Percentiles rank a stretch among this genome's conserved stretches.
Conservation (phyloP, 2,329 filamentous ascomycete genomes). For the Colletotrichum sidae region DNA sequence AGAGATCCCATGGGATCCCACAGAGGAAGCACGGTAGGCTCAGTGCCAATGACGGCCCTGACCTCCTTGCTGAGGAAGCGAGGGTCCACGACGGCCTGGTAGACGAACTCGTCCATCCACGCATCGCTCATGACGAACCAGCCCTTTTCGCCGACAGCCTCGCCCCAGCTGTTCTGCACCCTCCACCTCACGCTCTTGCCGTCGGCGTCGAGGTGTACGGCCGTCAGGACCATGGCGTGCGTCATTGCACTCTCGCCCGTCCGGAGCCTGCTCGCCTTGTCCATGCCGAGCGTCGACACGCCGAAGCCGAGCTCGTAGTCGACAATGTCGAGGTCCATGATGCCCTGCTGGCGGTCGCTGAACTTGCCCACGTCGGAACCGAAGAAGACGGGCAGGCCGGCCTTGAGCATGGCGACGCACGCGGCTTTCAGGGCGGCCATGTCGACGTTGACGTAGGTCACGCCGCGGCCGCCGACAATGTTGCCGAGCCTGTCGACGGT, state of each 20-base stretch:
- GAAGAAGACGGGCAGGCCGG: conserved; percentile 87
- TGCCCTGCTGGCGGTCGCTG: conserved; percentile 73
- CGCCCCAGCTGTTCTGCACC: conserved; percentile 89
- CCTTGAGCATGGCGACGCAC: conserved; percentile 81
- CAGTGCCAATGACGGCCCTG: conserved; percentile 75
- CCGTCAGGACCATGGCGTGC: conserved; percentile 92
- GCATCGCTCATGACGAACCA: conserved; percentile 91
- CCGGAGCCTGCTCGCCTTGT: conserved; percentile 79
- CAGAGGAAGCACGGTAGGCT: conserved; percentile 77
- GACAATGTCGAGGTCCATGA: conserved; percentile 83
- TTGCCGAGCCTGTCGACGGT: conserved; percentile 86
- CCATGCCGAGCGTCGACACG: conserved; percentile 77
- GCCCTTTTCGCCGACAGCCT: conserved; percentile 76
- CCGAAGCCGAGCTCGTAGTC: conserved; percentile 90
- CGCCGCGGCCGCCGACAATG: conserved; percentile 78
- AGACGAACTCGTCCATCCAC: conserved; percentile 85
- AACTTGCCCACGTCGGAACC: conserved; percentile 90
- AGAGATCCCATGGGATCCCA: conserved; percentile 87
- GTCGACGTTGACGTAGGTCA: conserved; percentile 87
- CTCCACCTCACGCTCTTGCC: conserved; percentile 79
- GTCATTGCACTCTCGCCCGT: conserved; percentile 87
- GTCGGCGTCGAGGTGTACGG: conserved; percentile 78
- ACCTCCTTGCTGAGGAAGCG: conserved; percentile 74
- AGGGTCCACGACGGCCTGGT: conserved; percentile 87
- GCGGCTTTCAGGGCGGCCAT: conserved; percentile 78